Evolutionary conservation across 495 filamentous ascomycete species (phyloP).

Genomic region (Penicillium ucsense): DNA sequence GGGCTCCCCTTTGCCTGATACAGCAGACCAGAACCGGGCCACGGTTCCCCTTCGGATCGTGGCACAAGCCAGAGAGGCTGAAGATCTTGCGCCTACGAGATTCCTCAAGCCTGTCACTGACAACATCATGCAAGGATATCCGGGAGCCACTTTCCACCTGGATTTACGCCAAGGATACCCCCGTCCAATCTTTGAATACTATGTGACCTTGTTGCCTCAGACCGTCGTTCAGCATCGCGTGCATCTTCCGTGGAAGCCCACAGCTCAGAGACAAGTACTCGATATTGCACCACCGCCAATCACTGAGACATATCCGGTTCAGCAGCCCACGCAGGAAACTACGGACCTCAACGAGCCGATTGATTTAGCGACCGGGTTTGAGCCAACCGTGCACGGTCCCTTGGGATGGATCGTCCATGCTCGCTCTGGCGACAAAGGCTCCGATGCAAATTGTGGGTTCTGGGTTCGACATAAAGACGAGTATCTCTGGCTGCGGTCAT

Average conservation of each 20-base stretch:
- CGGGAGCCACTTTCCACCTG: slow-evolving; percentile 32
- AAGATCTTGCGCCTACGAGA: slow-evolving; percentile 21
- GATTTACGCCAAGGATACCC: slow-evolving; percentile 32
- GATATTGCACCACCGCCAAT: slow-evolving; percentile 24
- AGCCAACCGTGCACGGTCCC: slow-evolving; percentile 30
- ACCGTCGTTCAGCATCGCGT: slow-evolving; percentile 26
- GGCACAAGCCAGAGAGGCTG: slow-evolving; percentile 25
- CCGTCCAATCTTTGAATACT: slow-evolving; percentile 31
- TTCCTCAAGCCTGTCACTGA: slow-evolving; percentile 30
- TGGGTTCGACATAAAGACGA: slow-evolving; percentile 41
- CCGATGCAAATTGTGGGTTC: slow-evolving; percentile 46
- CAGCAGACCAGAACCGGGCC: slow-evolving; percentile 24
- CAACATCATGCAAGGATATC: slow-evolving; percentile 36
- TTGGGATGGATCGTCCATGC: slow-evolving; percentile 40
- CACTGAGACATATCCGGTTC: slow-evolving; percentile 23
- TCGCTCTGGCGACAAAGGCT: slow-evolving; percentile 44
- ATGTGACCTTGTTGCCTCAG: slow-evolving; percentile 33
- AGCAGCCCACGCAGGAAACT: slow-evolving; percentile 19
- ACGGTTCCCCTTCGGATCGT: slow-evolving; percentile 32
- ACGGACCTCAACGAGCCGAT: slow-evolving; percentile 8
- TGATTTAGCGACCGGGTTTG: slow-evolving; percentile 21
- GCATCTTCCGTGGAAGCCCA: slow-evolving; percentile 30
- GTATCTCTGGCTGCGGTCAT: slow-evolving; percentile 40
- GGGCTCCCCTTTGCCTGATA: slow-evolving; percentile 19
- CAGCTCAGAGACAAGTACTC: slow-evolving; percentile 10